Evolutionary conservation across 2,329 filamentous ascomycete genomes (phyloP), one percentile per base, ranked within the genome.

Genomic region (Didymellaceae sp.): DNA sequence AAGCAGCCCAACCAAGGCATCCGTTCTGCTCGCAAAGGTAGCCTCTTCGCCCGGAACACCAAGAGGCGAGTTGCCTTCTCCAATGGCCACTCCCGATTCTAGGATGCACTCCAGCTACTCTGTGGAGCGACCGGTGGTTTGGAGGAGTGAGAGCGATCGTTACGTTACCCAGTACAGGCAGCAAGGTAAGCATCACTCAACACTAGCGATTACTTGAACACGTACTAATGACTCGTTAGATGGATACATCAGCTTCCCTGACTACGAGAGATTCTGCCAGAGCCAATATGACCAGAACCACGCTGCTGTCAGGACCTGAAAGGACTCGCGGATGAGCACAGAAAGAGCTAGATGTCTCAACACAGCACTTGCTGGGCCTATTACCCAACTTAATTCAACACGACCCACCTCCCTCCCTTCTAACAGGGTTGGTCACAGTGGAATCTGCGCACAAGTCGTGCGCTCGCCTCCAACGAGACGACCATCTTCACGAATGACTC

Each of bases 221-320:
- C 6, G 16, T 25, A 52, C 63, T 67, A 45, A 70, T 59, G 31
- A 34, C 31, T 1, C 16, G 42, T 24, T 42, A 63, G 81, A 77
- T 47, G 82, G 83, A 55, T 90, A 90, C 72, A 86, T 88, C 66
- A 89, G 86, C 76, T 90, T 90, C 67, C 87, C 87, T 13, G 87
- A 82, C 69, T 89, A 89, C 70, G 87, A 90, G 63, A 81, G 84
- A 53, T 89, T 80, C 58, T 75, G 86, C 78, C 55, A 70, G 34
- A 63, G 65, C 43, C 56, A 61, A 16, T 71, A 72, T 52, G 65
- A 65, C 8, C 65, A 70, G 45, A 61, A 59, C 31, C 62, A 67
- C 38, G 59, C 59, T 20, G 63, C 61, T 35, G 67, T 72, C 34
- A 67, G 63, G 53, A 71, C 70, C 44, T 73, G 68, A 72, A 41